phyloP scores from a whole-genome alignment of 2,329 filamentous ascomycete species.

The Fusarium sp. region DNA sequence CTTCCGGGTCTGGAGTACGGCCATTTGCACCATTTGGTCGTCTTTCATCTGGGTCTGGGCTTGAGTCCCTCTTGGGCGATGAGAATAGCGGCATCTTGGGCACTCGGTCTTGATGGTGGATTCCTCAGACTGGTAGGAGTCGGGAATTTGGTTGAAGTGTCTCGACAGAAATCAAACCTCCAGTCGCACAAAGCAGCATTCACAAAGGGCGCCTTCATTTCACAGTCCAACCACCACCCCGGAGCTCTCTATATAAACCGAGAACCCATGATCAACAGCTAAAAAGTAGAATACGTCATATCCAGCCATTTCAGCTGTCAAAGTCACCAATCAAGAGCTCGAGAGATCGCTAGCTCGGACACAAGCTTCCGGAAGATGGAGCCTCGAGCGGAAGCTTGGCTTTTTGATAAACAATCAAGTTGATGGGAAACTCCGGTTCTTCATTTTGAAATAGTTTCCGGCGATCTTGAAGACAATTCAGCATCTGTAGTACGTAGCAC shows the following conservation, averaged over 20 bases:
- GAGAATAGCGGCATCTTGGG: conserved; percentile 51
- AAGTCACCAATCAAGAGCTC: conserved; percentile 33
- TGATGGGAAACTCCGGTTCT: not conserved
- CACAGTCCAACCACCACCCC: conserved; percentile 7
- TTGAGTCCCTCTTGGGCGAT: conserved; percentile 41
- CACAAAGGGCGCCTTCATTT: conserved; percentile 6
- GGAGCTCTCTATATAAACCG: conserved; percentile 31
- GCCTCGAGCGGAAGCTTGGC: conserved; percentile 20
- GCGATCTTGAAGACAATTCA: conserved; percentile 2
- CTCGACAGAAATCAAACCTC: conserved; percentile 8
- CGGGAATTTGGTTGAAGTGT: not conserved
- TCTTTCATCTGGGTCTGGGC: conserved; percentile 26
- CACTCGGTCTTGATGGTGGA: not conserved
- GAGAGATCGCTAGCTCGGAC: conserved; percentile 30
- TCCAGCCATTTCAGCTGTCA: conserved; percentile 19
- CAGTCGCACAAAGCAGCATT: conserved; percentile 12
- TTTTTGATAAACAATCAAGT: conserved; percentile 16
- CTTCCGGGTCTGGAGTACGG: conserved; percentile 31
- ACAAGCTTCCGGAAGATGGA: conserved; percentile 35
- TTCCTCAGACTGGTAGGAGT: not conserved
- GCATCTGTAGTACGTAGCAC: not conserved
- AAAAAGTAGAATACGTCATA: conserved; percentile 46
- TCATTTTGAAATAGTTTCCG: conserved; percentile 1
- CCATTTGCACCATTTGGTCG: conserved; percentile 26
- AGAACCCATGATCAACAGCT: conserved; percentile 23